Base-by-base conservation (phyloP, 768 basidiomycete genomes). In the Tylopilus rubrobrunneus region DNA sequence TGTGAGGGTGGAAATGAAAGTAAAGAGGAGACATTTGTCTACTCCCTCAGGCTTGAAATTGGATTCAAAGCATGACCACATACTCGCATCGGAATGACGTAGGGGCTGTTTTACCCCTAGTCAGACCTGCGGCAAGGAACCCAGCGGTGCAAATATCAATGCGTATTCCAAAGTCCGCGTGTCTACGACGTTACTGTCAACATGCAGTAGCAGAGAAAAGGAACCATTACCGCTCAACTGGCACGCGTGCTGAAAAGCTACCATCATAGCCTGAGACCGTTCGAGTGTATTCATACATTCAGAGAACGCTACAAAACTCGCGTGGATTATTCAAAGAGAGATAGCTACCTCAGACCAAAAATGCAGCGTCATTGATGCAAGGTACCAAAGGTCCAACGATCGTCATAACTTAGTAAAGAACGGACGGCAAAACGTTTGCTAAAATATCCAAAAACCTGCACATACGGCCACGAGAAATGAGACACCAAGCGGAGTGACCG, bases 391-490 rank as follows among this genome's bases (percentile, higher is more conserved):
- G 42, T 23, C 36, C 49, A 43, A 48, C 5, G 0, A 23, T 42
- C 42, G 44, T 36, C 48, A 39, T 12, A 47, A 34, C 23, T 34
- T 39, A 49, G 12, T n/a, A 51, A 33, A 11, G 19, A 48, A 23
- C 29, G 7, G 28, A n/a, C 11, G 33, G 21, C 1, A 29, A 10
- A 48, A 43, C 6, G 25, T 52, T 37, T 17, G 21, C 45, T 58
- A 70, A 33, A 61, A 48, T 50, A 58, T 58, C 60, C 62, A 57
- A 49, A 42, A 40, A 4, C 47, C 47, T 1, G 57, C 47, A 25
- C 44, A 64, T 15, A 60, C 29, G 14, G 48, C 55, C 17, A 9
- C 37, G 31, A 69, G 9, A 2, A 63, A 23, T 8, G 58, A 58
- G 1, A 52, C 27, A 17, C 51, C 51, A 25, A 70, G 42, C 7